Evolutionary conservation across 306 rosid species (phyloP), one percentile per base, ranked within the genome.

Genomic region (Quercus agrifolia): DNA sequence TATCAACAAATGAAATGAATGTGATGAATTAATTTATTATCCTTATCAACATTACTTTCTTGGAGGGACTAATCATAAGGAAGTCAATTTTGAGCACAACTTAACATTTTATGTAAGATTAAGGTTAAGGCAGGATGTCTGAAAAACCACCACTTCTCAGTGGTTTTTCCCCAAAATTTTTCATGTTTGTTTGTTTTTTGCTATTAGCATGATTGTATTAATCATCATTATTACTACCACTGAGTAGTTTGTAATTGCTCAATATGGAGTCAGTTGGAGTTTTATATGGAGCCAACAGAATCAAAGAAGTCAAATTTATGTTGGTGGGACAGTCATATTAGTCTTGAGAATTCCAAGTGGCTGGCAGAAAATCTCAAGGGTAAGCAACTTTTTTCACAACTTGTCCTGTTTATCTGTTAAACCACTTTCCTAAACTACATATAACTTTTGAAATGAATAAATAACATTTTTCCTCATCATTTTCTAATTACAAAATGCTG

Each of bases 321-420:
- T 27, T 64, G 71, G 58, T 38, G 46, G 75, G 83, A 70, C 41
- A 72, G 49, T 20, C 6, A 4, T 28, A 52, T n/a, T 14, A 30
- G 30, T 68, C 70, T 73, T 13, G 67, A 73, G 4, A 57, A 62
- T 27, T 73, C 82, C n/a, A 27, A 58, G 70, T 77, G 82, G 85
- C 74, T 84, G 46, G 79, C 77, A 1, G 80, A 77, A 41, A 84
- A 80, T 74, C 82, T 84, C 21, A 64, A 61, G 55, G 82, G 87
- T 80, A 73, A 58, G 77, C 15, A 56, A 41, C 11, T 35, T 35
- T 31, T 54, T 19, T 51, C 27, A 11, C 31, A 23, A 31, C 35
- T n/a, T 17, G 4, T 33, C 51, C 64, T 1, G 54, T 30, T 63
- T 73, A 30, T 51, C 15, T 28, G 33, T 28, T 4, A 18, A 21